phyloP scores from a whole-genome alignment of 192 early-diverging fungal genomes.

The Diversispora eburnea region DNA sequence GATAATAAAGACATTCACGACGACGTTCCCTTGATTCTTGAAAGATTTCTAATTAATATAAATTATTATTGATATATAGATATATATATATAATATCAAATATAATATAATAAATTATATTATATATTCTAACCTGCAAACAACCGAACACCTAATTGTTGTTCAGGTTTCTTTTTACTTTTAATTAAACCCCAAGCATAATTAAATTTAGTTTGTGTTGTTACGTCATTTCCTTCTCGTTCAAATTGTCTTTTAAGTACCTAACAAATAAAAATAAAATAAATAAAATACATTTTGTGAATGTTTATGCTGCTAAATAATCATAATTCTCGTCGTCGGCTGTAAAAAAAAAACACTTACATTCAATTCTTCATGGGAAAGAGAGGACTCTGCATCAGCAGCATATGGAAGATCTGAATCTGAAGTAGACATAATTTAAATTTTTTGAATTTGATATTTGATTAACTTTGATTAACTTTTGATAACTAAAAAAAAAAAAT shows the following conservation, averaged over 20 bases:
- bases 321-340: not conserved
- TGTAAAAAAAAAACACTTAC: not conserved
- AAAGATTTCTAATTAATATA: constrained; percentile 74
- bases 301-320: too few relatives aligned
- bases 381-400: constrained; percentile 12
- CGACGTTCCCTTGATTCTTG: constrained; percentile 73
- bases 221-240: constrained; percentile 59
- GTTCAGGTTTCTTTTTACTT: constrained; percentile 60
- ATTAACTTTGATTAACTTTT: too few relatives aligned
- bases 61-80: not conserved
- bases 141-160: constrained; percentile 73
- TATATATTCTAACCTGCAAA: constrained; percentile 53
- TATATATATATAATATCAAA: not conserved
- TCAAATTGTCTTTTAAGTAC: constrained; percentile 70
- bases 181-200: constrained; percentile 91
- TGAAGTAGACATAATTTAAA: too few relatives aligned
- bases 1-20: constrained; percentile 93
- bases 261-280: constrained; percentile 27
- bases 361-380: constrained; percentile 16
- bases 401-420: constrained; percentile 21
- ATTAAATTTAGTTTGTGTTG: constrained; percentile 94
- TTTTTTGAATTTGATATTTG: too few relatives aligned
- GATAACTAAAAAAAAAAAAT: too few relatives aligned
- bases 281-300: not conserved
- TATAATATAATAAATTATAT: not conserved